Evolutionary conservation across 176 grass and related monocot genomes (phyloP), one percentile per base, ranked within the genome.

Genomic region (Ensete ventricosum): DNA sequence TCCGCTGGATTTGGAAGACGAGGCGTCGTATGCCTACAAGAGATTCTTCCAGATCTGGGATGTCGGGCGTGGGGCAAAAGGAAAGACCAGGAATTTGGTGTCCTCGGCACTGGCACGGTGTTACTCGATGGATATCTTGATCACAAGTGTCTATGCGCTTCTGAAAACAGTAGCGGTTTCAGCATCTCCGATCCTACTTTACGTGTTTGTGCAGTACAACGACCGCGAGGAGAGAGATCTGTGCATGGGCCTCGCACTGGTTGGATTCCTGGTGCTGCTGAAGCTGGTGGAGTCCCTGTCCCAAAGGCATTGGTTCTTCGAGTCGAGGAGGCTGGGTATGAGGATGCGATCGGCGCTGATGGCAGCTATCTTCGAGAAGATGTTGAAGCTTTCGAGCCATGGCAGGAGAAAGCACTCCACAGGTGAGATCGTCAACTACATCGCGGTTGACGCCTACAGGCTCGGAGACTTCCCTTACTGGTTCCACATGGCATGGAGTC

Each of bases 401-500:
- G 93, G 83, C 43, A 86, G 93, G 63, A 88, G 75, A 63, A 86
- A 81, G 57, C 89, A 96, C 75, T 87, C 93, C 1, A 81, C 87
- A 0, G 93, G 89, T 11, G 93, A 97, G 62, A 82, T 92, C 34
- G 85, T 92, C 50, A 92, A 92, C 84, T 97, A 97, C 76, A 90
- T 97, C 50, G 87, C 87, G 0, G 87, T 92, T 1, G 93, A 97
- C 54, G 93, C 93, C 0, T 97, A 97, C 77, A 75, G 90, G 64
- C 87, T 97, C 11, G 93, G 93, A 7, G 87, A 96, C 64, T 75
- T 91, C 66, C 86, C 89, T 78, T 86, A 13, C 71, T 97, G 93
- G 93, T 71, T 97, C 58, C 93, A 97, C 82, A 85, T 90, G 93
- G 83, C 76, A 1, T 97, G 90, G 93, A 90, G 79, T 81, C 83